Conservation (phyloP, 2,329 filamentous ascomycete species). For the Thielaviopsis populi region DNA sequence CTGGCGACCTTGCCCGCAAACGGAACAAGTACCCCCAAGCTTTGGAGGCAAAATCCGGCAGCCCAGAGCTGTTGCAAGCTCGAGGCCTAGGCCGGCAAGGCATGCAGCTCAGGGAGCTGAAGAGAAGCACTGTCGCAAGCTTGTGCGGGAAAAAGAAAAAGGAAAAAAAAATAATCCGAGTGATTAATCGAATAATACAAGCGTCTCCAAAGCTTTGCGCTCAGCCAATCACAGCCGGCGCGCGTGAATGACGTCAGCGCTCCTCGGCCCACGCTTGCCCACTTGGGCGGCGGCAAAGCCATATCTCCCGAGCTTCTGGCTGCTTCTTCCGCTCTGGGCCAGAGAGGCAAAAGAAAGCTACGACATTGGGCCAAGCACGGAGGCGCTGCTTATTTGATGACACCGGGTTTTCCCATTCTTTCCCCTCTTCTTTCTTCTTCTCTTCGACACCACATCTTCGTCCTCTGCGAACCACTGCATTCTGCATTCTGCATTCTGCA, state of each 20-base stretch:
- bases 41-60: not conserved
- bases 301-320: slow-evolving; percentile 1
- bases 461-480: too few relatives aligned
- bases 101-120: not conserved
- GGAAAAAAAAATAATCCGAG: not conserved
- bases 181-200: not conserved
- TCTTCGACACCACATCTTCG: not conserved
- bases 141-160: too few relatives aligned
- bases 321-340: slow-evolving; percentile 1
- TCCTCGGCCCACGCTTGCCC: not conserved
- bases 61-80: not conserved
- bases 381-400: not conserved
- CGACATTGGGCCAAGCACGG: not conserved
- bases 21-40: not conserved
- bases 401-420: not conserved
- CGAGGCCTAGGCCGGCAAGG: not conserved
- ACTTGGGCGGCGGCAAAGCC: slow-evolving; percentile 8
- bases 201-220: not conserved
- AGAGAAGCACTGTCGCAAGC: not conserved
- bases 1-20: not conserved
- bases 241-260: not conserved
- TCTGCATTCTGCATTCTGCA: not conserved
- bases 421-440: not conserved
- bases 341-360: slow-evolving; percentile 2
- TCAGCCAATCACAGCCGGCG: slow-evolving; percentile 12